A percentile compares a stretch with the other conserved stretches of the same genome.
Evolutionary conservation across 257 asterid species (phyloP).

Genomic region (Solanum sitiens): DNA sequence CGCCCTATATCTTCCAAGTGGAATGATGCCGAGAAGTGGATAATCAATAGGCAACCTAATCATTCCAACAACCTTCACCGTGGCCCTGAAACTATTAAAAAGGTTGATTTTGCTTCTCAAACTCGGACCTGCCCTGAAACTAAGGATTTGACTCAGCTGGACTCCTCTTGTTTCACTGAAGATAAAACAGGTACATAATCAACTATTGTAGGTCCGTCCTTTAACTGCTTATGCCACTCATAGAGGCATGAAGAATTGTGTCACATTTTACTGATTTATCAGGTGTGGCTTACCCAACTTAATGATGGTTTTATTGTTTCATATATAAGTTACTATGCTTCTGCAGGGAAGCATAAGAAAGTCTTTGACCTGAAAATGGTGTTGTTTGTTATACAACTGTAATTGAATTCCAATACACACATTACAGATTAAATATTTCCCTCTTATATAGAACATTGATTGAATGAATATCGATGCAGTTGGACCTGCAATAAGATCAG

Average conservation of each 20-base stretch:
- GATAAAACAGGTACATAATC: slow-evolving; percentile 51
- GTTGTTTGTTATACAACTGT: not conserved
- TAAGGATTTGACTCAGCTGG: slow-evolving; percentile 52
- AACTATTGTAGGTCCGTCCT: too few species aligned
- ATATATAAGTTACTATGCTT: not conserved
- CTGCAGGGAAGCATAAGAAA: not conserved
- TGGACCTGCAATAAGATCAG: slow-evolving; percentile 61
- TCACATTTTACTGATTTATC: too few species aligned
- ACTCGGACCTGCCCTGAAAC: slow-evolving; percentile 50
- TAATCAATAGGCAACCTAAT: slow-evolving; percentile 58
- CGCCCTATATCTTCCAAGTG: slow-evolving; percentile 90
- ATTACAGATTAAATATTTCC: not conserved
- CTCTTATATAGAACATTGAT: not conserved
- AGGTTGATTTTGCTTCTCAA: slow-evolving; percentile 56
- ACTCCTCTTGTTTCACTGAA: slow-evolving; percentile 28
- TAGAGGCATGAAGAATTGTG: too few species aligned
- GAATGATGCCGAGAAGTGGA: slow-evolving; percentile 99
- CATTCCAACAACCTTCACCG: slow-evolving; percentile 4
- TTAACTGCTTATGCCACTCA: too few species aligned
- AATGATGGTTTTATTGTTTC: too few species aligned
- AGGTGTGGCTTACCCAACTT: too few species aligned
- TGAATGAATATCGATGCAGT: slow-evolving; percentile 9
- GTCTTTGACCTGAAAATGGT: not conserved
- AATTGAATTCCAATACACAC: not conserved
- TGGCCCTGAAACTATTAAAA: slow-evolving; percentile 8